These are phyloP conservation scores for Gossypium australe DNA, from an alignment of 345 rosid species.

Conservation along the genomic window DNA sequence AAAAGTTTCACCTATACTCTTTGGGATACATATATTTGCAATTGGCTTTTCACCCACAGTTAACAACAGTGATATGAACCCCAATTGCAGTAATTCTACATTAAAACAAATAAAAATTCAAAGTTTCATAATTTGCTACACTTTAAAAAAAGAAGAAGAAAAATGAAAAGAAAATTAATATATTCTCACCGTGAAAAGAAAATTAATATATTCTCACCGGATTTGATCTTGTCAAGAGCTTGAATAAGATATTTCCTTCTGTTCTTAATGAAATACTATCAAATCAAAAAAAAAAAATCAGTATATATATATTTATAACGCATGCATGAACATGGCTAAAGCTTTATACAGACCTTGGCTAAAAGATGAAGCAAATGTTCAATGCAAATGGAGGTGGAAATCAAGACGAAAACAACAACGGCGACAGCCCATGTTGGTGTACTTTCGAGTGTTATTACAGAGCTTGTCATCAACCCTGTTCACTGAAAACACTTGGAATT, in stretches of 20 bases:
- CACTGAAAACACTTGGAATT: background rate
- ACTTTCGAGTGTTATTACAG: conserved; percentile 30
- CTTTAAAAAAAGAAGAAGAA: background rate
- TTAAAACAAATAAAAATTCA: background rate
- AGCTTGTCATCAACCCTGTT: conserved; percentile 6
- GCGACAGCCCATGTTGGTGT: conserved; percentile 97
- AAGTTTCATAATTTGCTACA: background rate
- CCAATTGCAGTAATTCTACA: conserved; percentile 68
- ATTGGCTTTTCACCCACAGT: conserved; percentile 48
- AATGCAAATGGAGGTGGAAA: conserved; percentile 42
- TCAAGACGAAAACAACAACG: conserved; percentile 60
- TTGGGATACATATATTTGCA: conserved; percentile 57
- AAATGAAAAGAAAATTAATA: background rate
- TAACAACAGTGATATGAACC: conserved; percentile 71
- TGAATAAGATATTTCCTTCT: conserved; percentile 55
- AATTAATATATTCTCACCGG: conserved; percentile 35
- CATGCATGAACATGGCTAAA: background rate
- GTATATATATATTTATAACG: background rate
- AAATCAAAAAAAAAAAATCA: background rate
- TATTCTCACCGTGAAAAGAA: conserved; percentile 27
- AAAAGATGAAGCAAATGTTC: conserved; percentile 53
- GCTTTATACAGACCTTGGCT: conserved; percentile 30
- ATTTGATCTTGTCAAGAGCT: conserved; percentile 78
- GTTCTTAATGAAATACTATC: conserved; percentile 49
- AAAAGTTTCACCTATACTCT: conserved; percentile 31